A percentile compares a stretch with the other conserved stretches of the same genome.
phyloP scores from a whole-genome alignment of 192 early-diverging fungal genomes.

The Glomus cerebriforme region DNA sequence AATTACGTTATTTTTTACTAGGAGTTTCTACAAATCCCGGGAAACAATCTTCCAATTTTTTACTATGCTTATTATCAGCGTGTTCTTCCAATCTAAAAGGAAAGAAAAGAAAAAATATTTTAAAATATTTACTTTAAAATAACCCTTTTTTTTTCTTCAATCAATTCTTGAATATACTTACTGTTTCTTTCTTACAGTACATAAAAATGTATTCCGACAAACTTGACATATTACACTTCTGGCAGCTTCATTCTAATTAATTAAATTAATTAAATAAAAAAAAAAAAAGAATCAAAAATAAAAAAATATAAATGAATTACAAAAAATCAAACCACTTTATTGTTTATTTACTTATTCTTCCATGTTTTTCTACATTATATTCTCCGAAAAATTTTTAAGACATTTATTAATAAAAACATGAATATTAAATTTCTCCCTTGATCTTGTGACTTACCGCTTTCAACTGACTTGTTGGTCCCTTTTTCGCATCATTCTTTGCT shows the following conservation, averaged over 20 bases:
- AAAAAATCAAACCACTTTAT: neutral
- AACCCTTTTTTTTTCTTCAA: too few species aligned
- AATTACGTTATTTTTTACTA: neutral
- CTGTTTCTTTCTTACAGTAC: slow-evolving; percentile 74
- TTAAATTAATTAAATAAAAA: slow-evolving; percentile 4
- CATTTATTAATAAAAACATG: neutral
- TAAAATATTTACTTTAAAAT: neutral
- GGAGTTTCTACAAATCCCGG: slow-evolving; percentile 54
- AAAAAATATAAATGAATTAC: neutral
- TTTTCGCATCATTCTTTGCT: slow-evolving; percentile 51
- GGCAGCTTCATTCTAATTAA: slow-evolving; percentile 72
- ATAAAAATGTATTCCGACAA: slow-evolving; percentile 82
- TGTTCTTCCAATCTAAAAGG: slow-evolving; percentile 62
- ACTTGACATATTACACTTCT: slow-evolving; percentile 77
- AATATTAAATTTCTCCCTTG: neutral
- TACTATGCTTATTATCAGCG: slow-evolving; percentile 74
- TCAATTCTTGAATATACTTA: slow-evolving; percentile 40
- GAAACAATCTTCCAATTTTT: slow-evolving; percentile 77
- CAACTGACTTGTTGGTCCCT: slow-evolving; percentile 58
- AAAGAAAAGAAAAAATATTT: neutral
- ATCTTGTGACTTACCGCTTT: slow-evolving; percentile 52
- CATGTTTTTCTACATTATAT: neutral
- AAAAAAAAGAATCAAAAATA: slow-evolving; percentile 17
- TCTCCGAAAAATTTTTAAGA: neutral
- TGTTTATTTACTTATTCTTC: neutral